Conservation (phyloP, 2,329 filamentous ascomycete species). For the Aspergillus arachidicola region DNA sequence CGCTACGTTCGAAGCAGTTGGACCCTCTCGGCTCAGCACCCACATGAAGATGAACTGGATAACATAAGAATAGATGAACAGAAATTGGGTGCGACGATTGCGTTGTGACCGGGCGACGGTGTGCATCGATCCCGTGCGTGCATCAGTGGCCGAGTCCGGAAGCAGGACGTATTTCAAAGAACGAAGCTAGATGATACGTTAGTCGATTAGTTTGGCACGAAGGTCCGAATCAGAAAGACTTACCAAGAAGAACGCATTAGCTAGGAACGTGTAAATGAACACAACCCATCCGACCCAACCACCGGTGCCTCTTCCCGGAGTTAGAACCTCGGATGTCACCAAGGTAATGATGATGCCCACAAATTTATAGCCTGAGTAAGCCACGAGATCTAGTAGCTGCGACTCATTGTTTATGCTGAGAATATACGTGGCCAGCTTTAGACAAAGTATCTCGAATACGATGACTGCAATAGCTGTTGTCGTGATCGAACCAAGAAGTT, state of each 20-base stretch:
- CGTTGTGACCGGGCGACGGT: conserved; percentile 81
- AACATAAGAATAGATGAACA: conserved; percentile 92
- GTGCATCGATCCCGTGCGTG: conserved; percentile 61
- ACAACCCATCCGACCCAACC: conserved; percentile 87
- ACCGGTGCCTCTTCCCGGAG: conserved; percentile 77
- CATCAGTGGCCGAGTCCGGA: conserved; percentile 73
- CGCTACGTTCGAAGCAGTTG: conserved; percentile 27
- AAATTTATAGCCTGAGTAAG: conserved; percentile 98
- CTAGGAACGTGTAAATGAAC: conserved; percentile 88
- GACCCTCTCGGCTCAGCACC: conserved; percentile 63
- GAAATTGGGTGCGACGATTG: conserved; percentile 84
- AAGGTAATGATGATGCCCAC: conserved; percentile 93
- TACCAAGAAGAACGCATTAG: conserved; percentile 94
- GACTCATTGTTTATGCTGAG: conserved; percentile 91
- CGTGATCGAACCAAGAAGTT: conserved; percentile 86
- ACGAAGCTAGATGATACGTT: conserved; percentile 65
- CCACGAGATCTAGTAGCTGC: conserved; percentile 89
- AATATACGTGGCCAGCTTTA: conserved; percentile 92
- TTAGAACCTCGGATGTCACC: conserved; percentile 74
- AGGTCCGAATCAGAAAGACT: conserved; percentile 34
- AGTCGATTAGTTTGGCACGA: not conserved
- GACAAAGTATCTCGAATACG: conserved; percentile 80
- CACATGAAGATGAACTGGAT: conserved; percentile 97
- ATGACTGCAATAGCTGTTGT: conserved; percentile 82
- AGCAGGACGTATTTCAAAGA: conserved; percentile 95